Percentiles rank a stretch among this genome's conserved stretches.
These are phyloP conservation scores for Mrakia gelida DNA, from an alignment of 768 basidiomycete species.

Conservation along the genomic window DNA sequence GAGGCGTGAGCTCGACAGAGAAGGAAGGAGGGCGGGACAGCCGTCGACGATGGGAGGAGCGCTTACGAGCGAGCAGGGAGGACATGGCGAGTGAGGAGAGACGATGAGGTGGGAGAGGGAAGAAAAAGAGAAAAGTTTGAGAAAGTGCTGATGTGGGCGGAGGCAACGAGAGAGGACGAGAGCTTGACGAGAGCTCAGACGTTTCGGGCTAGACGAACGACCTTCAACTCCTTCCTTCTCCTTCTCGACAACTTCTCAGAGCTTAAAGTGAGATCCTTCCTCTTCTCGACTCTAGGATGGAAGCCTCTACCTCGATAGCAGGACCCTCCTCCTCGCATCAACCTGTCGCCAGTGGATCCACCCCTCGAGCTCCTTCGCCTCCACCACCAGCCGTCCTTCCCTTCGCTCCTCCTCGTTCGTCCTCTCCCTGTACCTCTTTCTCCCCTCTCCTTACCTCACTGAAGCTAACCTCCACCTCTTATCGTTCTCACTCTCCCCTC, in stretches of 20 bases:
- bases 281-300: neutral
- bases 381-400: conserved; percentile 18
- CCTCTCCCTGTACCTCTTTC: neutral
- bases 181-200: neutral
- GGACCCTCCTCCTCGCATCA: neutral
- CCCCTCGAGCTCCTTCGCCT: conserved; percentile 5
- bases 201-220: neutral
- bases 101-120: too few species aligned
- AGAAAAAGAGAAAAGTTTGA: neutral
- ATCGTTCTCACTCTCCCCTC: neutral
- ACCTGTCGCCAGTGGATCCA: conserved; percentile 8
- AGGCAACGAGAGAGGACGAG: neutral
- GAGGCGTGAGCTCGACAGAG: neutral
- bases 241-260: neutral
- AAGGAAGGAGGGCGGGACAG: neutral
- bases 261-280: neutral
- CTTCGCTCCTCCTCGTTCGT: conserved; percentile 14
- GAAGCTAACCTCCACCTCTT: neutral
- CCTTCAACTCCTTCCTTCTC: neutral
- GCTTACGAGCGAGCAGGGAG: neutral
- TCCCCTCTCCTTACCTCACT: neutral
- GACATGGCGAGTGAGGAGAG: neutral
- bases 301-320: neutral
- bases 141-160: neutral
- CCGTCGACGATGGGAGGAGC: neutral